Base-by-base conservation (phyloP, 2,329 filamentous ascomycete species). In the Simplicillium sp. region DNA sequence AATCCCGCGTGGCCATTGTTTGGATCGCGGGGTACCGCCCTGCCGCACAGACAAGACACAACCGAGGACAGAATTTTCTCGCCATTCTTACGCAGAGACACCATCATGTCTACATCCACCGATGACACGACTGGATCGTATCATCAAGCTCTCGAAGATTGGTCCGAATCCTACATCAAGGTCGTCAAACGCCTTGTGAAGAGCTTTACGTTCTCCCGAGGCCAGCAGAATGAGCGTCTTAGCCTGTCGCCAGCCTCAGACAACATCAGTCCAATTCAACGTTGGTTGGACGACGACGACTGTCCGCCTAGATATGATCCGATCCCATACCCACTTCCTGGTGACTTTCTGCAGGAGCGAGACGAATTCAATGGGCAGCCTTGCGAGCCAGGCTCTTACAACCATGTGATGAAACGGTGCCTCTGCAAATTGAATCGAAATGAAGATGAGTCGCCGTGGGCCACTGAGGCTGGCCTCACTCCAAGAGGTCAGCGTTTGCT, bases 301-400 rank as follows among this genome's bases (percentile, higher is more conserved):
- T 52, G 54, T 3, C 54, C 57, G 2, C 43, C 39, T 1, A 33
- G 34, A 7, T 45, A 52, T 7, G 39, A 45, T 7, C 44, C 40
- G 17, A 38, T 45, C 1, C 57, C 56, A 4, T 50, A 51, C 31
- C 59, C 65, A 4, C 49, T 76, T 4, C 68, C 73, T 0, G 70
- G 72, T 15, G 71, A 76, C 46, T 71, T 73, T 31, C 54, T 77
- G 7, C 46, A 64, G 14, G 53, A 55, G 11, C 45, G 54, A 3
- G 31, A 50, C 9, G 29, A 39, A 3, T 44, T 46, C n/a, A 35
- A 47, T 1, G 35, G 34, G 9, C 62, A 25, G 20, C 20, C 20
- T 6, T 25, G 20, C 20, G 20, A 25, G 58, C 34, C 39, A 48
- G 13, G 36, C 42, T 1, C 46, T 44, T 3, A 39, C 44, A 2